phyloP scores from a whole-genome alignment of 139 green algal genomes.

The Coccomyxa sp. region DNA sequence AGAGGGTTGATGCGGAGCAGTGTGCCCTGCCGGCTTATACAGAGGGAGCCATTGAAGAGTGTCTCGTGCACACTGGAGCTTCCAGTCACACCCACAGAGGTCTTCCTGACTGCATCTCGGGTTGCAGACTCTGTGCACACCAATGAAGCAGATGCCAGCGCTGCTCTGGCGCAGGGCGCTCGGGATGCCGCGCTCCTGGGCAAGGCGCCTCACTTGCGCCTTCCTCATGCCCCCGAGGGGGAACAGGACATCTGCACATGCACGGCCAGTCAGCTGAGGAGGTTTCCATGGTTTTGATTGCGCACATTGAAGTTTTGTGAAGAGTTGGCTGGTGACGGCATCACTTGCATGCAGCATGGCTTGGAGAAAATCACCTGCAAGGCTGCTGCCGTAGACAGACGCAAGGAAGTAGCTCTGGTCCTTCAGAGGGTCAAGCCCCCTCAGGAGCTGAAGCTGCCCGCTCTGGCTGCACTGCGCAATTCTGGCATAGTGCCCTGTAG shows the following conservation, averaged over 20 bases:
- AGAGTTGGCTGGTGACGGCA: too few relatives aligned
- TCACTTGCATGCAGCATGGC: not conserved
- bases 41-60: too few relatives aligned
- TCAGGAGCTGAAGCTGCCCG: conserved; percentile 36
- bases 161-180: conserved; percentile 46
- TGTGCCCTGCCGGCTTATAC: too few relatives aligned
- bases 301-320: not conserved
- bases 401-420: conserved; percentile 84
- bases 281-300: not conserved
- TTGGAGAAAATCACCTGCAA: conserved; percentile 7
- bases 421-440: conserved; percentile 51
- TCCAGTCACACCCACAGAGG: not conserved
- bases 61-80: not conserved
- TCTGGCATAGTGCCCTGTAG: conserved; percentile 75
- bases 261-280: not conserved
- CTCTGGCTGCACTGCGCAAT: conserved; percentile 11
- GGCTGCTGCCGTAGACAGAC: conserved; percentile 28
- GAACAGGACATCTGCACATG: conserved; percentile 29
- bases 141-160: conserved; percentile 86
- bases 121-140: too few relatives aligned
- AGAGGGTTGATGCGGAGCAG: too few relatives aligned
- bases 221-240: conserved; percentile 61
- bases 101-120: too few relatives aligned
- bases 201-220: conserved; percentile 48
- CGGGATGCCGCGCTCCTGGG: conserved; percentile 32